These are phyloP conservation scores for Melastoma malabathricum DNA, from an alignment of 345 rosid species.

Conservation along the genomic window DNA sequence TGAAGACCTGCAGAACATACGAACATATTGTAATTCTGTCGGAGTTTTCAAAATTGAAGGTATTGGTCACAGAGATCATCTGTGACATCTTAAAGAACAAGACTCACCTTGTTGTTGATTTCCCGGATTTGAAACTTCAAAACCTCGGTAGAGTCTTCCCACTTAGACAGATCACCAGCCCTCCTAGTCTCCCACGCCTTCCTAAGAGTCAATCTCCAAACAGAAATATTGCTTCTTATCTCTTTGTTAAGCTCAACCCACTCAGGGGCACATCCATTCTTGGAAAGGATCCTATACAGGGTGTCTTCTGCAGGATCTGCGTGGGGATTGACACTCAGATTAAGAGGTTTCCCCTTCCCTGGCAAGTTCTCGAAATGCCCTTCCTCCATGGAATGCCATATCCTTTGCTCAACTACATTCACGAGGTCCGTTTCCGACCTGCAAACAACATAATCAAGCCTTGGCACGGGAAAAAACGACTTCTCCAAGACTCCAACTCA, in stretches of 20 bases:
- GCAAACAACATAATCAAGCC: constrained; percentile 2
- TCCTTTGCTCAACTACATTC: constrained; percentile 78
- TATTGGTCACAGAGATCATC: background rate
- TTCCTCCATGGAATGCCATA: constrained; percentile 96
- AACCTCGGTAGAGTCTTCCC: constrained; percentile 33
- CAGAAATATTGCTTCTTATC: constrained; percentile 39
- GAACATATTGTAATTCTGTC: background rate
- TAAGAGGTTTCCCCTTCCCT: constrained; percentile 85
- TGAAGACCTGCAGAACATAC: constrained; percentile 40
- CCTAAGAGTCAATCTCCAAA: constrained; percentile 59
- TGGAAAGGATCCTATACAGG: constrained; percentile 63
- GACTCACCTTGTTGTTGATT: constrained; percentile 57
- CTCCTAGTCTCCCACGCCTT: constrained; percentile 53
- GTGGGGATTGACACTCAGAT: constrained; percentile 52
- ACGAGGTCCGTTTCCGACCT: constrained; percentile 85
- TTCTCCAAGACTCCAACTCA: background rate
- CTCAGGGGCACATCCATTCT: constrained; percentile 78
- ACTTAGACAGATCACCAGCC: constrained; percentile 30
- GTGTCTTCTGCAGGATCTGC: constrained; percentile 89
- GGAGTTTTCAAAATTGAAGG: background rate
- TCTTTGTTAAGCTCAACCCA: constrained; percentile 94
- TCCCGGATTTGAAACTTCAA: constrained; percentile 44
- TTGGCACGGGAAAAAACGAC: background rate
- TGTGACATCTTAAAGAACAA: background rate
- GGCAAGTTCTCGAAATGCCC: constrained; percentile 89